Evolutionary conservation across 2,329 filamentous ascomycete species (phyloP).

Genomic region (Monosporascus cannonballus): DNA sequence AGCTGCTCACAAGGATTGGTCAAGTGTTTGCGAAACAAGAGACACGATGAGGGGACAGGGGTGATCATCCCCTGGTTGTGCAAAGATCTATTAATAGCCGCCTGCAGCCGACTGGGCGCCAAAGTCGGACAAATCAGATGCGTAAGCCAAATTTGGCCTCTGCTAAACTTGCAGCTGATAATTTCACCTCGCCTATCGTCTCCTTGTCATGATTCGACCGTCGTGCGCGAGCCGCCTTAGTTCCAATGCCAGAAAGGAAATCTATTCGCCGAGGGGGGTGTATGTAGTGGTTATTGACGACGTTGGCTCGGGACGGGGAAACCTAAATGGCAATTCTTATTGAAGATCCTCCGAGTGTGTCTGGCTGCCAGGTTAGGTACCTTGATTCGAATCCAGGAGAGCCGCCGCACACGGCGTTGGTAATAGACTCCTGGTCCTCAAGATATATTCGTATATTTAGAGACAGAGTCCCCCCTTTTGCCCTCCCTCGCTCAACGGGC

Average conservation of each 20-base stretch:
- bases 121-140: conserved; percentile 10
- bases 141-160: conserved; percentile 13
- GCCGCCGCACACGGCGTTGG: too few relatives aligned
- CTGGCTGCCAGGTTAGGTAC: too few relatives aligned
- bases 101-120: conserved; percentile 11
- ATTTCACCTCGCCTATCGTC: conserved; percentile 18
- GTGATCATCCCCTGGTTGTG: neutral
- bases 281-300: neutral
- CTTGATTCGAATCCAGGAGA: too few relatives aligned
- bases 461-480: too few relatives aligned
- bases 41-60: conserved; percentile 12
- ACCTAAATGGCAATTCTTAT: neutral
- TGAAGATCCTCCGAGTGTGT: too few relatives aligned
- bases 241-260: neutral
- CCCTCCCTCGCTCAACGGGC: too few relatives aligned
- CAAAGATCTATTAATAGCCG: conserved; percentile 22
- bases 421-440: too few relatives aligned
- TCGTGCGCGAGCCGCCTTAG: neutral
- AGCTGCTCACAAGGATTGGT: conserved; percentile 14
- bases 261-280: neutral
- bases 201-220: neutral
- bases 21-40: conserved; percentile 25
- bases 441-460: too few relatives aligned
- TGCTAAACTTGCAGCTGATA: conserved; percentile 13
- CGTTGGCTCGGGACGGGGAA: neutral